phyloP scores from a whole-genome alignment of 371 early-diverging fungal genomes.

The Mortierella sp. region DNA sequence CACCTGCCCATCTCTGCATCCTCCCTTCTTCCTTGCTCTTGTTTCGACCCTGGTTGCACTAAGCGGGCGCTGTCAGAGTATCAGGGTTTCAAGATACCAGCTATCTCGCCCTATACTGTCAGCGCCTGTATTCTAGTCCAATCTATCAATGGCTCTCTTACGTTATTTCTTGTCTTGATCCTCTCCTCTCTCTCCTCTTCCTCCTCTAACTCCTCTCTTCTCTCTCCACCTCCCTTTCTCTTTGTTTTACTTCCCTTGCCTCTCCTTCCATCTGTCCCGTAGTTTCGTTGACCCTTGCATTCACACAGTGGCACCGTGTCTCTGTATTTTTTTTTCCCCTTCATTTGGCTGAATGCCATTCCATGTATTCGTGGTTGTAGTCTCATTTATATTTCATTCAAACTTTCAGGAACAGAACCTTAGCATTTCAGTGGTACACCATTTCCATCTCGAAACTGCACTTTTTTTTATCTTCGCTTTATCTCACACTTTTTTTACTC shows the following conservation, averaged over 20 bases:
- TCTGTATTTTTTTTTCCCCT: background rate
- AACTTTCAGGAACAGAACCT: background rate
- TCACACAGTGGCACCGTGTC: background rate
- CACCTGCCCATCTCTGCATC: background rate
- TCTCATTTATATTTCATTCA: background rate
- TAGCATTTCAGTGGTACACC: background rate
- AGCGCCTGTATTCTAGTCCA: background rate
- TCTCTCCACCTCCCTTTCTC: conserved; percentile 3
- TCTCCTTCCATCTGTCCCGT: conserved; percentile 6
- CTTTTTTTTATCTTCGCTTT: background rate
- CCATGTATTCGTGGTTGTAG: background rate
- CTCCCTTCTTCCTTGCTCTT: background rate
- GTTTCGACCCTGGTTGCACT: background rate
- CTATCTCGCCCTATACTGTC: background rate
- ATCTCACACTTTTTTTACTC: background rate
- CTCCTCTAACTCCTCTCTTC: background rate
- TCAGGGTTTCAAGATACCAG: conserved; percentile 4
- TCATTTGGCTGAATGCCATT: background rate
- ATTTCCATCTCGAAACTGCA: background rate
- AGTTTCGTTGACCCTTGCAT: background rate
- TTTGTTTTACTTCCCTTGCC: conserved; percentile 3
- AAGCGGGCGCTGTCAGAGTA: background rate
- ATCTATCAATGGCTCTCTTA: background rate
- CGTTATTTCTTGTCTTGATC: background rate
- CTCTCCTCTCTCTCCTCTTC: conserved; percentile 9